phyloP scores from a whole-genome alignment of 306 rosid genomes.

The Biancaea sappan region DNA sequence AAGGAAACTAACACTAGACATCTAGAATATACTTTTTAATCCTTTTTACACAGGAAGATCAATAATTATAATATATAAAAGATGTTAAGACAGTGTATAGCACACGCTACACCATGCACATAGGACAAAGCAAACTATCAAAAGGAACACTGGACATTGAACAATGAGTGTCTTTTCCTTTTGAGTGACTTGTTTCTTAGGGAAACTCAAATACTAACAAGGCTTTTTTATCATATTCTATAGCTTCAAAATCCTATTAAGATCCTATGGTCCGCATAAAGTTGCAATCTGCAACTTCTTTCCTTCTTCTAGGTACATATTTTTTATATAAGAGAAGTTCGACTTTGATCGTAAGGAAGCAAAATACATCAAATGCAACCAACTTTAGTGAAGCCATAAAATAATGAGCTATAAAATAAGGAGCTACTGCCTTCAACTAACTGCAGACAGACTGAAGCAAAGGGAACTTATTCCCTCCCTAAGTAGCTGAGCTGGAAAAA shows the following conservation, averaged over 20 bases:
- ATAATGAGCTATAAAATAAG: background rate
- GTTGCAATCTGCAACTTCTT: background rate
- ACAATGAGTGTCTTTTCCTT: background rate
- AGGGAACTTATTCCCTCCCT: background rate
- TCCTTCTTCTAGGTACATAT: background rate
- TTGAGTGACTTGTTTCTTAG: background rate
- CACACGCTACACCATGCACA: background rate
- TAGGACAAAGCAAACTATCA: background rate
- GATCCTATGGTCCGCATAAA: background rate
- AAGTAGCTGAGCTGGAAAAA: constrained; percentile 19
- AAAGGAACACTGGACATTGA: background rate
- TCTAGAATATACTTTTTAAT: background rate
- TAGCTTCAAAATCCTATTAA: background rate
- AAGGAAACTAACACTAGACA: background rate
- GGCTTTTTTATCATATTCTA: background rate
- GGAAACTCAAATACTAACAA: background rate
- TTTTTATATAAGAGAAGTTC: background rate
- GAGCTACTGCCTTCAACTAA: constrained; percentile 14
- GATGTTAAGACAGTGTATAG: background rate
- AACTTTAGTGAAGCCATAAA: constrained; percentile 14
- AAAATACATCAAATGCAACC: constrained; percentile 15
- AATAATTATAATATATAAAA: background rate
- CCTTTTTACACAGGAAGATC: background rate
- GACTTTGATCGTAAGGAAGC: background rate
- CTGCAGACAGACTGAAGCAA: constrained; percentile 21